Base-by-base conservation (phyloP, 2,329 filamentous ascomycete genomes). In the Sphaerulina vaccinii region DNA sequence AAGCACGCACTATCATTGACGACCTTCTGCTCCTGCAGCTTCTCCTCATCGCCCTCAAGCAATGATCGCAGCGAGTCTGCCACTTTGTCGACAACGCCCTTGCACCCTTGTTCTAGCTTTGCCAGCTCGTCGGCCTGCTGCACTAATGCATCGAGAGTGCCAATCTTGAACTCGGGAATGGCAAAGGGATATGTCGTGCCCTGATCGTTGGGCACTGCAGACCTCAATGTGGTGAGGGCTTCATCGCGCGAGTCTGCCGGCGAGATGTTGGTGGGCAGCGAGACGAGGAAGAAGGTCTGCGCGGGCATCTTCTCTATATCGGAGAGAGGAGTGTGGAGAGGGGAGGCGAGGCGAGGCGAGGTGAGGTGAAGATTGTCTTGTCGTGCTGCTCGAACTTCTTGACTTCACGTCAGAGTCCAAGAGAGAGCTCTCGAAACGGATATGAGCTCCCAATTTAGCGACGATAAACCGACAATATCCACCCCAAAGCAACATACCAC, bases 101-200 rank as follows among this genome's bases (percentile, higher is more conserved):
- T 83, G 70, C 90, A 96, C 29, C 82, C 80, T 29, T 79, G 71
- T 61, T 95, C 89, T 45, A 97, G 84, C 82, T 96, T 97, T 53
- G 85, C 81, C 49, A 99, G 78, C 67, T 97, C 93, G 68, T 99
- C 93, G 51, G 93, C 93, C 73, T 99, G 92, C 74, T 96, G 89
- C 38, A 99, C 90, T 52, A 99, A 79, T 33, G 88, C 90, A 74
- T 99, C 93, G 32, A 99, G 80, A 0, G 93, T 96, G 52, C 93
- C 93, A 70, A 99, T 95, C 78, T 97, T 99, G 81, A 99, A 96
- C 60, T 90, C 86, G 16, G 93, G 93, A 58, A 97, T 87, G 51
- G 82, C 76, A 68, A 97, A 96, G 2, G 85, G 84, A 45, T 84
- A 76, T 39, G 90, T 86, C 46, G 81, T 83, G 68, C 87, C 90